Percentiles rank a stretch among this genome's conserved stretches.
Evolutionary conservation across 352 stramenopile genomes (phyloP).

Genomic region (Phytophthora ohioensis): DNA sequence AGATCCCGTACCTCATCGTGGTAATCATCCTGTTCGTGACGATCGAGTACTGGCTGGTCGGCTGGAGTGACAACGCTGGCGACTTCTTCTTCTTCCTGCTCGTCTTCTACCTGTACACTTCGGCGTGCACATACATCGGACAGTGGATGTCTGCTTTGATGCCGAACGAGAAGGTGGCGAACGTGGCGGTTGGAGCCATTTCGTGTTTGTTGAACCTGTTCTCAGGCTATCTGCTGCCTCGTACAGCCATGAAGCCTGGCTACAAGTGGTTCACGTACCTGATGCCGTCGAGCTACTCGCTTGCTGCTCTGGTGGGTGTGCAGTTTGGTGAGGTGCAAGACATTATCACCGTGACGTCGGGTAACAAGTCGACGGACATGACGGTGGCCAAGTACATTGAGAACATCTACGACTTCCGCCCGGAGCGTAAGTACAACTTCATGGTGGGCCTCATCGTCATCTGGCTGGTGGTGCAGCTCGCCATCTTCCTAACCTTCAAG

Average conservation of each 20-base stretch:
- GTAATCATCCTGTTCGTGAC: slow-evolving; percentile 54
- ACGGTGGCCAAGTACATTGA: slow-evolving; percentile 46
- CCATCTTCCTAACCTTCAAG: slow-evolving; percentile 72
- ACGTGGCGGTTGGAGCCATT: slow-evolving; percentile 68
- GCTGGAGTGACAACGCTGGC: slow-evolving; percentile 41
- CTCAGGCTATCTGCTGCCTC: slow-evolving; percentile 57
- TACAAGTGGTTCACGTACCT: slow-evolving; percentile 77
- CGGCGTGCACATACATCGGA: slow-evolving; percentile 63
- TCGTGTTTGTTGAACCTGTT: slow-evolving; percentile 75
- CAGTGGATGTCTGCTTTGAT: slow-evolving; percentile 78
- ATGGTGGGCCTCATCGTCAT: slow-evolving; percentile 62
- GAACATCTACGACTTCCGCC: slow-evolving; percentile 58
- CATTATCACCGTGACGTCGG: slow-evolving; percentile 22
- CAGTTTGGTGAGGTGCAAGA: slow-evolving; percentile 46
- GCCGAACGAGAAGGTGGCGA: slow-evolving; percentile 77
- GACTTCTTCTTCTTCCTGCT: slow-evolving; percentile 49
- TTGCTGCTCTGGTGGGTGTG: slow-evolving; percentile 45
- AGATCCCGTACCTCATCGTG: slow-evolving; percentile 65
- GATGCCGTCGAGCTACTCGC: slow-evolving; percentile 65
- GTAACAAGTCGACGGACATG: slow-evolving; percentile 16
- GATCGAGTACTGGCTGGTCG: slow-evolving; percentile 72
- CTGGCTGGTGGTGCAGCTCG: slow-evolving; percentile 59
- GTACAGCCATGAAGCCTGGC: slow-evolving; percentile 48
- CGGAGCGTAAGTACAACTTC: slow-evolving; percentile 55
- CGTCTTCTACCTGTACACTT: slow-evolving; percentile 67